Conservation (phyloP, 495 filamentous ascomycete genomes). For the Zalerion maritima region DNA sequence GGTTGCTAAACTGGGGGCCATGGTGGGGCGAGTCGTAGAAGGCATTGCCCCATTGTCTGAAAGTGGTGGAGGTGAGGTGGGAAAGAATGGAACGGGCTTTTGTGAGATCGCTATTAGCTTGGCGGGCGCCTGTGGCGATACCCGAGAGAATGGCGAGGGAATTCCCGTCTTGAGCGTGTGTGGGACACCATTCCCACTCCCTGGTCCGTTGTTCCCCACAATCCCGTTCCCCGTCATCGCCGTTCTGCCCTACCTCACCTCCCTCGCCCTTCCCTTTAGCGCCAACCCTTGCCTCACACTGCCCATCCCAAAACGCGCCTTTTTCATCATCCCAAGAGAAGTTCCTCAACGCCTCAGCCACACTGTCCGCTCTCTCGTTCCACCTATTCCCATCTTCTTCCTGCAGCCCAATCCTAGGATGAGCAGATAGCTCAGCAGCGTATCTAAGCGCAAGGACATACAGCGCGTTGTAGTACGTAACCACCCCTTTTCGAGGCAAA, state of each 20-base stretch:
- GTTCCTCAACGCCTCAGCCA: conserved; percentile 17
- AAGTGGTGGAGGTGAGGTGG: conserved; percentile 18
- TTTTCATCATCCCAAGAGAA: conserved; percentile 20
- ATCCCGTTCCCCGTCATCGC: too few species aligned
- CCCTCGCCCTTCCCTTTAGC: too few species aligned
- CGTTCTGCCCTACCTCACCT: too few species aligned
- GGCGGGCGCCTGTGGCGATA: conserved; percentile 8
- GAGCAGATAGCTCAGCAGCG: conserved; percentile 22
- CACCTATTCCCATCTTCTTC: conserved; percentile 20
- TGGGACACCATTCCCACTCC: too few species aligned
- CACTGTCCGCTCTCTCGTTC: conserved; percentile 16
- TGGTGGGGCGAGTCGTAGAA: conserved; percentile 30
- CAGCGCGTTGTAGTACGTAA: conserved; percentile 34
- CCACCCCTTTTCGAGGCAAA: conserved; percentile 24
- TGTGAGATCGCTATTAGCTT: too few species aligned
- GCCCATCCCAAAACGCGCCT: conserved; percentile 27
- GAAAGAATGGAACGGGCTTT: conserved; percentile 15
- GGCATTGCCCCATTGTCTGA: conserved; percentile 26
- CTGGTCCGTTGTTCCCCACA: too few species aligned
- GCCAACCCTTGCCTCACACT: conserved; percentile 7
- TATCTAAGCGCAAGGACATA: conserved; percentile 28
- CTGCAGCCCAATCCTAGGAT: too few species aligned
- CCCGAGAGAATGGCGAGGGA: conserved; percentile 25
- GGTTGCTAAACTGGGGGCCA: conserved; percentile 16
- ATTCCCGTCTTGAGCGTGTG: conserved; percentile 35